Evolutionary conservation across 2,329 filamentous ascomycete species (phyloP), one percentile per base, ranked within the genome.

Genomic region (Epichloe hybrida): DNA sequence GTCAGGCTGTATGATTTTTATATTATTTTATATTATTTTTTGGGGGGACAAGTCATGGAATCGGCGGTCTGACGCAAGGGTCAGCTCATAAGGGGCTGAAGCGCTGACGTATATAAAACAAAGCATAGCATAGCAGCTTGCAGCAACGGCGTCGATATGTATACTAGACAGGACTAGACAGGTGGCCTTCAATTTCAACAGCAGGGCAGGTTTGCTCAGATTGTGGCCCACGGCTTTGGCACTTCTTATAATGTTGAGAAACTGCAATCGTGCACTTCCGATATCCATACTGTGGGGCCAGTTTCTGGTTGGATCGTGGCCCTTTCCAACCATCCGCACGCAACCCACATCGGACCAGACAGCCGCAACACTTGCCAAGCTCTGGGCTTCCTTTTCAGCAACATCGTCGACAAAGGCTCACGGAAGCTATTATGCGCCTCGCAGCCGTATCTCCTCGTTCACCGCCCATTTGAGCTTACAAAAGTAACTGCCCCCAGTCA

Each of bases 1-100:
- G 81, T 62, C 77, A 81, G 64, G 75, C 77, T 58, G 81, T 84
- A 55, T 84, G 72, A 59, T 13, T 38, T 12, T 21, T 27, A 3
- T 13, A 2, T 21, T 23, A 2, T 23, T 5, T 23, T 23, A 1
- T 23, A 13, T 12, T 23, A 15, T 23, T 13, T 41, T 41, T 13
- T n/a, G n/a, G n/a, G n/a, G 31, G 17, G 37, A 11, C 6, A 17
- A 23, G 20, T 41, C 5, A 35, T 37, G 39, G 20, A 9, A 31
- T 39, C 27, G 35, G 9, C 6, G 38, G 31, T 38, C 31, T 36
- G 15, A 3, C 31, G 20, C 11, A 15, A 23, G 31, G 20, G 11
- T 38, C 23, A 31, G 5, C 41, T 45, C 12, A 9, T 6, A 5
- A 7, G 46, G 36, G 36, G 41, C 36, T 20, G 8, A n/a, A 40